Percentiles rank a stretch among this genome's conserved stretches.
Conservation (phyloP, 2,329 filamentous ascomycete species). For the Verticillium alfalfae region DNA sequence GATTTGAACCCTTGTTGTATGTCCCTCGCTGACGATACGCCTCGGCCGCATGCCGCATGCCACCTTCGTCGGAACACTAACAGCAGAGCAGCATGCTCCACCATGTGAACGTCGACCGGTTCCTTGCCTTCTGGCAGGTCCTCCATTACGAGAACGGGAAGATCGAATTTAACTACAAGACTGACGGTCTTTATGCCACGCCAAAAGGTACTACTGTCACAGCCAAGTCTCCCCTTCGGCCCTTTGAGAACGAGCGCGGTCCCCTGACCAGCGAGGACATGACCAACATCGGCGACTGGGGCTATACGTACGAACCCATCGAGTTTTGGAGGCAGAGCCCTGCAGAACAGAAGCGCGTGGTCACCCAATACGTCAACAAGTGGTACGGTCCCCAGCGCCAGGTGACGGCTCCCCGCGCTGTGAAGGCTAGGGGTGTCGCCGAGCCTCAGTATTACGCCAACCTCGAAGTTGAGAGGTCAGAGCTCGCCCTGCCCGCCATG, state of each 20-base stretch:
- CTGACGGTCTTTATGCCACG: constrained; percentile 33
- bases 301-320: constrained; percentile 36
- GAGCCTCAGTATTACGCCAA: constrained; percentile 26
- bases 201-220: constrained; percentile 31
- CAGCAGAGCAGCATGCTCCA: constrained; percentile 36
- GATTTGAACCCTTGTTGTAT: constrained; percentile 43
- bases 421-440: not conserved
- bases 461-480: constrained; percentile 27
- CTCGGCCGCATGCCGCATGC: not conserved
- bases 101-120: constrained; percentile 56
- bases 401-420: not conserved
- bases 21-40: constrained; percentile 6
- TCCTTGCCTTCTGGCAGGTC: constrained; percentile 53
- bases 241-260: constrained; percentile 37
- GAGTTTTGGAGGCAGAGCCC: constrained; percentile 46
- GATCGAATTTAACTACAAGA: constrained; percentile 26
- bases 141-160: constrained; percentile 30
- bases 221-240: constrained; percentile 39
- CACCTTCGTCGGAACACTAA: not conserved
- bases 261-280: constrained; percentile 37
- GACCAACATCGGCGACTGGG: constrained; percentile 24
- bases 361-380: constrained; percentile 51
- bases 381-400: constrained; percentile 32
- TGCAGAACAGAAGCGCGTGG: constrained; percentile 53
- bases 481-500: constrained; percentile 28